A percentile compares a stretch with the other conserved stretches of the same genome.
These are phyloP conservation scores for Phytopythium boreale DNA, from an alignment of 352 stramenopile species.

Conservation along the genomic window DNA sequence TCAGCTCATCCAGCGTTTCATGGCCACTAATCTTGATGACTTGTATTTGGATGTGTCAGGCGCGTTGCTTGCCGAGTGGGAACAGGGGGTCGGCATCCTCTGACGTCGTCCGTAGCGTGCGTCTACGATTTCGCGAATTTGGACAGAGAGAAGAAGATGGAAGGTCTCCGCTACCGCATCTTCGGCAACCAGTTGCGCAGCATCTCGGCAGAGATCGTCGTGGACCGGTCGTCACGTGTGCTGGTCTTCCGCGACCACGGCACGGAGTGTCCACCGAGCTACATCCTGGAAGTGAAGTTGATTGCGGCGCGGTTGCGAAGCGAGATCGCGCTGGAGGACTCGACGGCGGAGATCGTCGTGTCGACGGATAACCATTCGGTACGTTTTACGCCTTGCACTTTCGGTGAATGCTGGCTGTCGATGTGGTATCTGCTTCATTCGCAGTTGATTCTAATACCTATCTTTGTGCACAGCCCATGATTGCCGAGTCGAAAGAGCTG, in stretches of 20 bases:
- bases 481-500: slow-evolving; percentile 64
- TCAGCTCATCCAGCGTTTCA: not conserved
- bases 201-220: slow-evolving; percentile 73
- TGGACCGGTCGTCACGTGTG: slow-evolving; percentile 76
- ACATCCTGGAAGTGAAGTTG: slow-evolving; percentile 82
- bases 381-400: slow-evolving; percentile 4
- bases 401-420: not conserved
- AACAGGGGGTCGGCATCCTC: slow-evolving; percentile 39
- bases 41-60: slow-evolving; percentile 16
- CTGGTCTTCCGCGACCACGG: slow-evolving; percentile 77
- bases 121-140: slow-evolving; percentile 87
- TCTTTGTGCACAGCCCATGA: not conserved
- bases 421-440: not conserved
- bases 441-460: not conserved
- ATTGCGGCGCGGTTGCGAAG: slow-evolving; percentile 67
- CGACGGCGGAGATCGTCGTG: slow-evolving; percentile 52
- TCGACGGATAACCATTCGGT: slow-evolving; percentile 69
- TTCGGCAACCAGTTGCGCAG: slow-evolving; percentile 64
- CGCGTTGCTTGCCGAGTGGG: slow-evolving; percentile 70
- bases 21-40: not conserved
- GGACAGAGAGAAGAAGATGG: slow-evolving; percentile 69
- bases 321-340: slow-evolving; percentile 59
- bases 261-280: slow-evolving; percentile 47
- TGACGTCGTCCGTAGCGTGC: slow-evolving; percentile 53
- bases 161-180: slow-evolving; percentile 66